Evolutionary conservation across 345 rosid genomes (phyloP), one percentile per base, ranked within the genome.

Genomic region (Anacardium occidentale): DNA sequence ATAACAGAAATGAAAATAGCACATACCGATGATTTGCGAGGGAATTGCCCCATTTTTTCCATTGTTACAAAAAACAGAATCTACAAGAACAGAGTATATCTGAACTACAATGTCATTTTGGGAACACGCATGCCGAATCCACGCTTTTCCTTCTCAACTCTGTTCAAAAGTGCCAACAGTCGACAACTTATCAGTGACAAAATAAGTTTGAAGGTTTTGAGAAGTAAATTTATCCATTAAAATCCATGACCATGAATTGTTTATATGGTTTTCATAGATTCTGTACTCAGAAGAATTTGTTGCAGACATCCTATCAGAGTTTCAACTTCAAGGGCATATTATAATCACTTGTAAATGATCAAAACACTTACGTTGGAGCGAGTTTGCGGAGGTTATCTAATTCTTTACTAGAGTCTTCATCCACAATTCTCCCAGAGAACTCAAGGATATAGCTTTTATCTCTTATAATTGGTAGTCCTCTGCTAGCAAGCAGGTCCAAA

Each of bases 111-210:
- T 54, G 53, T 74, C 50, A 82, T 76, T 65, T 76, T 84, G 15
- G 83, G 92, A 75, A 78, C 90, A 71, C 69, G 80, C 97, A 91
- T 89, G 79, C 97, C 97, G 69, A 89, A 91, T 77, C 97, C 97
- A 55, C 74, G 85, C 83, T 83, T 85, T 48, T 69, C 78, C 74
- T 78, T 91, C 83, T 85, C 87, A 50, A 91, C 76, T 76, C 97
- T 91, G 92, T 26, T 72, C 47, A 60, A 66, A 50, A 73, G 32
- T 18, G 24, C 66, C 64, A 63, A 67, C 24, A 53, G 50, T 24
- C 22, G 34, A 73, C 45, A 57, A 61, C 4, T 47, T 5, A 8
- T 25, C 26, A 68, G 44, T 25, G 18, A 45, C 26, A 42, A 48
- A 74, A 25, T 11, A 40, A 34, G 2, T 24, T 0, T 7, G 13